Evolutionary conservation across 371 early-diverging fungal species (phyloP).

Genomic region (Mortierella sp.): DNA sequence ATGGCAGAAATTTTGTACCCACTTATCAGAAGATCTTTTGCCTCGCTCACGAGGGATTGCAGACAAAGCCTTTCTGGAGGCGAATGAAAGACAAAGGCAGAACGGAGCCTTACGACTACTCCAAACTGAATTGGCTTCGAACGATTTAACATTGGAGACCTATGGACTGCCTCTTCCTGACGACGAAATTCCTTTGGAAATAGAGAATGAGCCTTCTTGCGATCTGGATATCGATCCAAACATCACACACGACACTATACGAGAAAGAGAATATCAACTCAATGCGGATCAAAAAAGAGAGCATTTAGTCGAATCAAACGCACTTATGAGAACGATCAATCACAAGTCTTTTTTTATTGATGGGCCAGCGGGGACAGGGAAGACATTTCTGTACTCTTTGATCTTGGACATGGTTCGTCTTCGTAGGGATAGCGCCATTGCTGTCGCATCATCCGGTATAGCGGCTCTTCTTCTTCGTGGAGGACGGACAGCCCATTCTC

Average conservation of each 20-base stretch:
- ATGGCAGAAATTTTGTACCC: conserved; percentile 8
- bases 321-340: background rate
- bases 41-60: background rate
- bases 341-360: conserved; percentile 21
- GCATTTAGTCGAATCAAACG: background rate
- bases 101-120: too few species aligned
- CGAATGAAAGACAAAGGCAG: background rate
- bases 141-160: too few species aligned
- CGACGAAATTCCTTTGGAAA: too few species aligned
- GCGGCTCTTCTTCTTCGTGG: conserved; percentile 35
- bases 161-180: too few species aligned
- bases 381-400: conserved; percentile 18
- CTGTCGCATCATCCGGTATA: conserved; percentile 29
- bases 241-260: too few species aligned
- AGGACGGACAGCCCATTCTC: conserved; percentile 38
- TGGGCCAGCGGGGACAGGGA: conserved; percentile 28
- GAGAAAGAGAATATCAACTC: too few species aligned
- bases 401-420: conserved; percentile 19
- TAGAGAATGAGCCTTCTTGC: too few species aligned
- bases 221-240: too few species aligned
- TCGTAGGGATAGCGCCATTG: conserved; percentile 12
- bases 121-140: too few species aligned
- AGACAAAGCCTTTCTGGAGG: too few species aligned
- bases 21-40: conserved; percentile 14
- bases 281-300: background rate